Evolutionary conservation across 2,329 filamentous ascomycete species (phyloP).

Genomic region (Rutstroemia sp.): DNA sequence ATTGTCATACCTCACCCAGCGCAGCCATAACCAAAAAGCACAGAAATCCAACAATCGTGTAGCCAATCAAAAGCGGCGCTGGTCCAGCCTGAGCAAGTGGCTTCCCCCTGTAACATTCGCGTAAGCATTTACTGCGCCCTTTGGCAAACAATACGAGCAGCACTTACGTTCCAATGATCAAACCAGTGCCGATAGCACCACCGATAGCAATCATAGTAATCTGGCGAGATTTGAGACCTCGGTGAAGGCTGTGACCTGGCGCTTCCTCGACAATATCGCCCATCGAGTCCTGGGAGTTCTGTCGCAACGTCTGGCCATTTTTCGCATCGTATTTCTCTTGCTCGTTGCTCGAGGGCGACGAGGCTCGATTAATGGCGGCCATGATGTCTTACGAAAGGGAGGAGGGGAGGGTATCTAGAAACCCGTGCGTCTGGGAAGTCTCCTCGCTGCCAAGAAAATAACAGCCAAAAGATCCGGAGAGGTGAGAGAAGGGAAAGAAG

Average conservation of each 20-base stretch:
- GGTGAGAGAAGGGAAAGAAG: too few relatives aligned
- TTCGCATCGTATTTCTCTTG: neutral
- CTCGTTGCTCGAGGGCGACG: conserved; percentile 4
- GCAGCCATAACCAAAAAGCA: conserved; percentile 78
- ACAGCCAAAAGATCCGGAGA: too few relatives aligned
- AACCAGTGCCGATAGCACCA: conserved; percentile 50
- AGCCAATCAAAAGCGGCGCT: conserved; percentile 63
- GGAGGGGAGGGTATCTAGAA: neutral
- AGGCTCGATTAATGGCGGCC: too few relatives aligned
- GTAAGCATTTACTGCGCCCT: conserved; percentile 5
- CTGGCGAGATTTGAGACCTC: conserved; percentile 45
- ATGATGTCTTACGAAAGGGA: neutral
- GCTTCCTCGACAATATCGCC: conserved; percentile 16
- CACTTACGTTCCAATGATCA: conserved; percentile 57
- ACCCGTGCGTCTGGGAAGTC: too few relatives aligned
- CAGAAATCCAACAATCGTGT: conserved; percentile 60
- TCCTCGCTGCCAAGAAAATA: too few relatives aligned
- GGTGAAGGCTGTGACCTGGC: conserved; percentile 33
- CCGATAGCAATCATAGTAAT: conserved; percentile 64
- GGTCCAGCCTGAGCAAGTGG: conserved; percentile 44
- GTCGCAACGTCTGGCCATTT: neutral
- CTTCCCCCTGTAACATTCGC: conserved; percentile 29
- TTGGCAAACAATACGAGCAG: neutral
- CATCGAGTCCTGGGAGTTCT: neutral
- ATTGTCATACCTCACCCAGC: conserved; percentile 34